Evolutionary conservation across 257 asterid genomes (phyloP).

Genomic region (Scutellaria barbata): DNA sequence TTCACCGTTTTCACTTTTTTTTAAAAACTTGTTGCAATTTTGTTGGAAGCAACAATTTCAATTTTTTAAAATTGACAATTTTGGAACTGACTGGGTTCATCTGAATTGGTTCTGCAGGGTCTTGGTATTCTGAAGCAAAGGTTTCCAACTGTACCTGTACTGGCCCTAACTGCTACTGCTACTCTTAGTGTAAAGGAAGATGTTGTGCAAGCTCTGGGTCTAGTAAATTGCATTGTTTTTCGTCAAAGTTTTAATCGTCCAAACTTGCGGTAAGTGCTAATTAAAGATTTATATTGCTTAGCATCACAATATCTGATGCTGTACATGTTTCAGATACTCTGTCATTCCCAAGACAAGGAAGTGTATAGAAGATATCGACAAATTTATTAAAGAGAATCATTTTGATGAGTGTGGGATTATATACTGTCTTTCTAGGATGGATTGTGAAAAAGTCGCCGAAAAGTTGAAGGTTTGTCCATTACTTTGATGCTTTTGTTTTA

Average conservation of each 20-base stretch:
- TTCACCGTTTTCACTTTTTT: constrained; percentile 1
- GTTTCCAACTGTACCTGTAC: constrained; percentile 86
- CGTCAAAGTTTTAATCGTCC: constrained; percentile 98
- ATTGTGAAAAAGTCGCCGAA: constrained; percentile 93
- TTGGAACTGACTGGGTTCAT: constrained; percentile 30
- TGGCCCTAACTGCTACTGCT: constrained; percentile 99
- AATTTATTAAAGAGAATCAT: constrained; percentile 77
- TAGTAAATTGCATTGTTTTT: constrained; percentile 85
- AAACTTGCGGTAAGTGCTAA: constrained; percentile 68
- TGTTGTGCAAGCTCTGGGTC: constrained; percentile 99
- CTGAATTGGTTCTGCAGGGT: constrained; percentile 61
- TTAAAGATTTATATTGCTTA: constrained; percentile 28
- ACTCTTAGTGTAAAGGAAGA: constrained; percentile 96
- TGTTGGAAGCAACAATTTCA: constrained; percentile 21
- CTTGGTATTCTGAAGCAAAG: constrained; percentile 92
- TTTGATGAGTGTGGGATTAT: constrained; percentile 93
- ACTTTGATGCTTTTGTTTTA: constrained; percentile 29
- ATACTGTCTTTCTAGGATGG: constrained; percentile 95
- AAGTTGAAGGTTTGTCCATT: constrained; percentile 69
- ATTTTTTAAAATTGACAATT: background rate
- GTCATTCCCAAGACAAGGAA: constrained; percentile 91
- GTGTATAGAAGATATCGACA: constrained; percentile 83
- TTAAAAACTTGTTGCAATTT: constrained; percentile 23
- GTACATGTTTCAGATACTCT: constrained; percentile 74
- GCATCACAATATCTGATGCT: constrained; percentile 38